Evolutionary conservation across 2,329 filamentous ascomycete genomes (phyloP).

Genomic region (Diaporthe ampelina): DNA sequence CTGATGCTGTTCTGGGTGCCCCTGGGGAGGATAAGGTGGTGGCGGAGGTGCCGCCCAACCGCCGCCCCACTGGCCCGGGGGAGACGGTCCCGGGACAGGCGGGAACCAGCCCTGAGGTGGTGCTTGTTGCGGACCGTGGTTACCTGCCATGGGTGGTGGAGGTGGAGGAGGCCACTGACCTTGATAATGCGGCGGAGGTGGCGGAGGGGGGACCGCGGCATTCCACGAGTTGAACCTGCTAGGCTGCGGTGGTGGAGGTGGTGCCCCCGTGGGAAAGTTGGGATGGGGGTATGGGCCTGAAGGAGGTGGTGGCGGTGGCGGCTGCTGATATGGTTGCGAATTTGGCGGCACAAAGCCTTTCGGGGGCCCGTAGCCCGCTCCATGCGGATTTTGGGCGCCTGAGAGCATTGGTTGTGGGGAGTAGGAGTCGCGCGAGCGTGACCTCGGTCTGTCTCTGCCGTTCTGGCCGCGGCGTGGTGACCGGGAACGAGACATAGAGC

Average conservation of each 20-base stretch:
- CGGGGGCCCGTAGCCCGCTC: conserved; percentile 34
- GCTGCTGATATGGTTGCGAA: conserved; percentile 41
- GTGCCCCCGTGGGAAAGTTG: conserved; percentile 42
- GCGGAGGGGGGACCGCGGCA: conserved; percentile 49
- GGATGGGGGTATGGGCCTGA: conserved; percentile 45
- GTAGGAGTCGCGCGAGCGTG: conserved; percentile 46
- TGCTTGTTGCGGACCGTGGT: conserved; percentile 25
- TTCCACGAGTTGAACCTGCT: conserved; percentile 44
- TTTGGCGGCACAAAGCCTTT: conserved; percentile 39
- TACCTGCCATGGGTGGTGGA: conserved; percentile 45
- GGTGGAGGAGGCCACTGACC: conserved; percentile 60
- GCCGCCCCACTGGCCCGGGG: conserved; percentile 41
- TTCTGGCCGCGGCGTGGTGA: conserved; percentile 44
- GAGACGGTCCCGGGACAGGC: conserved; percentile 21
- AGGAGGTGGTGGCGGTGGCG: conserved; percentile 43
- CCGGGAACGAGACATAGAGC: conserved; percentile 41
- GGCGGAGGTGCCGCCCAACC: conserved; percentile 42
- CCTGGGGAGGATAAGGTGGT: conserved; percentile 39
- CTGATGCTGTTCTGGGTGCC: conserved; percentile 35
- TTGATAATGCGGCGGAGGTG: conserved; percentile 53
- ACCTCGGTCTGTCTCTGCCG: conserved; percentile 49
- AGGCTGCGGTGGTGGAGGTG: conserved; percentile 37
- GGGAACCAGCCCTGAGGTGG: conserved; percentile 47
- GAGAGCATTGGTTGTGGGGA: conserved; percentile 29
- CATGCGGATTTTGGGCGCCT: conserved; percentile 13